Evolutionary conservation across 148 eudicot genomes (phyloP).

Genomic region (Rhododendron kiyosumense): DNA sequence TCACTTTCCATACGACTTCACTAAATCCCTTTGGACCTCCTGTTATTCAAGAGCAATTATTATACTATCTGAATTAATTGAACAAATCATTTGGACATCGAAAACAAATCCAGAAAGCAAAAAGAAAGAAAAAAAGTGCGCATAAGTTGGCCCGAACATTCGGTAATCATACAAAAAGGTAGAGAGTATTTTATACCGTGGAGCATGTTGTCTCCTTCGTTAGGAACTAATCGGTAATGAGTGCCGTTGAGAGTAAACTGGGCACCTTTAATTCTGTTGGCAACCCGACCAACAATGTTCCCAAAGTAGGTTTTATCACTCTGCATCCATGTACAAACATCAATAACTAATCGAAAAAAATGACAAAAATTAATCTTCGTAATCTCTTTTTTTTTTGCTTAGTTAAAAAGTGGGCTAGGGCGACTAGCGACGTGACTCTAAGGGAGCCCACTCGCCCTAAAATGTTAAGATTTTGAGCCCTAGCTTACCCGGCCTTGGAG

Average conservation of each 20-base stretch:
- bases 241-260: constrained; percentile 43
- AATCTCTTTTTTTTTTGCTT: neutral
- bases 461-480: too few relatives aligned
- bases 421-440: too few relatives aligned
- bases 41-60: neutral
- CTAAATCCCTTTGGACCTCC: constrained; percentile 64
- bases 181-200: constrained; percentile 39
- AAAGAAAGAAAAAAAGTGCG: too few relatives aligned
- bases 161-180: neutral
- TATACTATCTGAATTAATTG: neutral
- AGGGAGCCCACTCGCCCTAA: too few relatives aligned
- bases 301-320: constrained; percentile 66
- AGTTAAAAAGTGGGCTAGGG: neutral
- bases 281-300: constrained; percentile 68
- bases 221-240: constrained; percentile 42
- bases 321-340: constrained; percentile 19
- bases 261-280: constrained; percentile 65
- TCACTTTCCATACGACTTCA: constrained; percentile 34
- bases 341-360: neutral
- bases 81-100: neutral
- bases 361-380: neutral
- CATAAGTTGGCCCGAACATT: neutral
- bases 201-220: constrained; percentile 64
- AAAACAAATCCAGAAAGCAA: neutral
- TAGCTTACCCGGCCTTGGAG: too few relatives aligned